Percentiles rank a stretch among this genome's conserved stretches.
Evolutionary conservation across 306 rosid species (phyloP).

Genomic region (Lathyrus aphaca): DNA sequence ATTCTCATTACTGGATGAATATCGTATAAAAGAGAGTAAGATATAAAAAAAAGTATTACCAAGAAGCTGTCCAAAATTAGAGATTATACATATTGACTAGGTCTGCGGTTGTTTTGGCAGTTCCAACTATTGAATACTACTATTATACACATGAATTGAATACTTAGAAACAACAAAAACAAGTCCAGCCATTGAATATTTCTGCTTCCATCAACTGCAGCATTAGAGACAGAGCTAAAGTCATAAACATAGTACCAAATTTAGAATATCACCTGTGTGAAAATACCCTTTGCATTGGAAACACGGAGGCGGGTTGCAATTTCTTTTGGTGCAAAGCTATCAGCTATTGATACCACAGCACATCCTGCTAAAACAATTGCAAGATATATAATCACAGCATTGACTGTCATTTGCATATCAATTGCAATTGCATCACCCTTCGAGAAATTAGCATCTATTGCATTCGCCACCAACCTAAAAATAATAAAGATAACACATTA

Average conservation of each 20-base stretch:
- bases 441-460: slow-evolving; percentile 66
- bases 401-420: slow-evolving; percentile 89
- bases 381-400: slow-evolving; percentile 75
- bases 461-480: slow-evolving; percentile 83
- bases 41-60: no score
- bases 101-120: not conserved
- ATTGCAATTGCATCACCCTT: slow-evolving; percentile 95
- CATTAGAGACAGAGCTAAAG: slow-evolving; percentile 1
- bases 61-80: no score
- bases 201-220: slow-evolving; percentile 17
- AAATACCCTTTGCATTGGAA: slow-evolving; percentile 82
- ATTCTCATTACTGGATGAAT: not conserved
- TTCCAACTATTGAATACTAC: not conserved
- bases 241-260: slow-evolving; percentile 13
- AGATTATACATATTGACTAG: no score
- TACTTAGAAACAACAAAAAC: slow-evolving; percentile 10
- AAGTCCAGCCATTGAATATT: slow-evolving; percentile 1
- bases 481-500: slow-evolving; percentile 21
- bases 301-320: slow-evolving; percentile 76
- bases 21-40: no score
- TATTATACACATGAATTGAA: slow-evolving; percentile 2
- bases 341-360: slow-evolving; percentile 87
- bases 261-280: slow-evolving; percentile 71
- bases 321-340: slow-evolving; percentile 86
- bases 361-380: slow-evolving; percentile 81